Conservation (phyloP, 2,329 filamentous ascomycete species). For the Aspergillaceae sp. region DNA sequence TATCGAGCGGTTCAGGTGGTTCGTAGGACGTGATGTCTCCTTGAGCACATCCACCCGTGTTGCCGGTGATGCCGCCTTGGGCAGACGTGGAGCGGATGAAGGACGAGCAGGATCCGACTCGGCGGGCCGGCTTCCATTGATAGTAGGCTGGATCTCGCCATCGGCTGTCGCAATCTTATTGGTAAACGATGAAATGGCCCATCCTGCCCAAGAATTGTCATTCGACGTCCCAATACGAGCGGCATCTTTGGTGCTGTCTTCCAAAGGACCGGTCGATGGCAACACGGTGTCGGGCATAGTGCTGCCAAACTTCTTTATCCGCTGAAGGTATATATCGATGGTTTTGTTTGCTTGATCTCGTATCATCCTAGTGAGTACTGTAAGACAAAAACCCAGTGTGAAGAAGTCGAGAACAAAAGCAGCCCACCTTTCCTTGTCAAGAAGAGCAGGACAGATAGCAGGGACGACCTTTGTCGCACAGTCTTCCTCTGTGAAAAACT, state of each 20-base stretch:
- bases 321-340: conserved; percentile 73
- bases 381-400: background rate
- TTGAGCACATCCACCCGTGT: conserved; percentile 15
- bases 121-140: conserved; percentile 38
- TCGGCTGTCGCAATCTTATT: conserved; percentile 80
- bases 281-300: conserved; percentile 73
- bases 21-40: conserved; percentile 14
- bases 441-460: conserved; percentile 68
- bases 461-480: conserved; percentile 77
- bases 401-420: background rate
- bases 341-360: conserved; percentile 88
- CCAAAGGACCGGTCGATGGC: conserved; percentile 51
- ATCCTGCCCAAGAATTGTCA: conserved; percentile 75
- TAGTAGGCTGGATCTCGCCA: conserved; percentile 68
- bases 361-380: conserved; percentile 46
- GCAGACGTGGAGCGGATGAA: conserved; percentile 42
- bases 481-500: conserved; percentile 84
- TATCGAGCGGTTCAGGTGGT: conserved; percentile 30
- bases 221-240: conserved; percentile 74
- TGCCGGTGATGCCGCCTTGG: conserved; percentile 21
- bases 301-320: conserved; percentile 68
- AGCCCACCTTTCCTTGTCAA: conserved; percentile 80
- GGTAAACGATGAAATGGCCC: conserved; percentile 97
- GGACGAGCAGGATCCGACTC: conserved; percentile 38
- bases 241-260: conserved; percentile 38